phyloP scores from a whole-genome alignment of 495 filamentous ascomycete genomes.

The Mycothermus thermophilus region DNA sequence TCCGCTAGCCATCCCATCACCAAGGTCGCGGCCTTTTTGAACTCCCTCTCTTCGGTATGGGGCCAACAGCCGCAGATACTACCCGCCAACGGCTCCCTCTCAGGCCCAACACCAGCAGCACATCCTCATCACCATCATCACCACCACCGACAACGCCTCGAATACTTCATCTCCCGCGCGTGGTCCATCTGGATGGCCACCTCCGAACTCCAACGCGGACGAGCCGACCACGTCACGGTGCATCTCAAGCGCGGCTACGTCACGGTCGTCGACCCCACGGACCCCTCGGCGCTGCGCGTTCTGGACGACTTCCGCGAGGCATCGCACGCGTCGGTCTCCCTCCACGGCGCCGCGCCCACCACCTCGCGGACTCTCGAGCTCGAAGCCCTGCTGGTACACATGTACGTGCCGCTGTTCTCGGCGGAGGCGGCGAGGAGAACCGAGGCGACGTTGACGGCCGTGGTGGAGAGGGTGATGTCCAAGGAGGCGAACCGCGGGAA shows the following conservation, averaged over 20 bases:
- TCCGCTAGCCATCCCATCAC: slow-evolving; percentile 11
- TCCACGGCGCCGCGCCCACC: slow-evolving; percentile 8
- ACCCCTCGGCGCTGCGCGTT: slow-evolving; percentile 5
- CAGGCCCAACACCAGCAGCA: not conserved
- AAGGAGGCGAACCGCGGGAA: not conserved
- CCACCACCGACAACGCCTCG: not conserved
- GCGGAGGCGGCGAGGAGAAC: slow-evolving; percentile 4
- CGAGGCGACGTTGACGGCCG: slow-evolving; percentile 4
- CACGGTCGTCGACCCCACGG: slow-evolving; percentile 12
- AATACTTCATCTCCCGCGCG: slow-evolving; percentile 6
- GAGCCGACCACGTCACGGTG: slow-evolving; percentile 16
- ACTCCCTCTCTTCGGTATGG: slow-evolving; percentile 2
- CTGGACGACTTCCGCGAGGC: slow-evolving; percentile 6
- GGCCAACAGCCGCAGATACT: not conserved
- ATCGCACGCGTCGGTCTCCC: not conserved
- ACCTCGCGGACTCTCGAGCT: slow-evolving; percentile 14
- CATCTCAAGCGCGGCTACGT: slow-evolving; percentile 21
- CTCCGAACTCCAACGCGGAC: slow-evolving; percentile 4
- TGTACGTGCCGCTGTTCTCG: slow-evolving; percentile 21
- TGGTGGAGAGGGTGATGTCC: slow-evolving; percentile 5
- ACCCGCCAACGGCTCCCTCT: not conserved
- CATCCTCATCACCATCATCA: not conserved
- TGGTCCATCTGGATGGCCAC: slow-evolving; percentile 19
- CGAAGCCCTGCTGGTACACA: slow-evolving; percentile 13
- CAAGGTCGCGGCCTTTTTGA: slow-evolving; percentile 2